Percentiles rank a stretch among this genome's conserved stretches.
phyloP scores from a whole-genome alignment of 345 rosid genomes.

The Microthlaspi erraticum region DNA sequence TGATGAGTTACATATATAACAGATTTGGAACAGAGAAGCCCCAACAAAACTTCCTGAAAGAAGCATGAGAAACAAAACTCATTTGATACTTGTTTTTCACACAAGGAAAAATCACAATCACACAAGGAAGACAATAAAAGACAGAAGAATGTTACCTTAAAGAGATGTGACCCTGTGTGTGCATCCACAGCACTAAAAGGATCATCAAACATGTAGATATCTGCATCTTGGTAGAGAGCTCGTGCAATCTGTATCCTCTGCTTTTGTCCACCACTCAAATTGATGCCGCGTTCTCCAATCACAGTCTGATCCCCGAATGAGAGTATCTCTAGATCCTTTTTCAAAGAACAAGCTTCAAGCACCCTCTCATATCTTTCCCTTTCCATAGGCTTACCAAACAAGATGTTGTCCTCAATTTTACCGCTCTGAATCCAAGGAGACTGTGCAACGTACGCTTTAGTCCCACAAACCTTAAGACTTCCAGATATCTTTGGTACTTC shows the following conservation, averaged over 20 bases:
- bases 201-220: constrained; percentile 85
- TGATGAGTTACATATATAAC: constrained; percentile 87
- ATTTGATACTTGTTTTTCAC: neutral
- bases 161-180: constrained; percentile 83
- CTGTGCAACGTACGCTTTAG: constrained; percentile 79
- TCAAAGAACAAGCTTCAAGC: constrained; percentile 75
- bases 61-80: constrained; percentile 21
- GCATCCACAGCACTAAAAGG: constrained; percentile 96
- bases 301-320: constrained; percentile 80
- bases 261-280: constrained; percentile 84
- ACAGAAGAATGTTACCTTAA: constrained; percentile 56
- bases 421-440: constrained; percentile 94
- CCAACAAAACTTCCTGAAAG: constrained; percentile 67
- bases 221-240: constrained; percentile 84
- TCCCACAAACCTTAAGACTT: constrained; percentile 61
- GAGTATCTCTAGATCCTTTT: constrained; percentile 72
- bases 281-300: constrained; percentile 90
- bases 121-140: too few relatives aligned
- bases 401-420: constrained; percentile 77
- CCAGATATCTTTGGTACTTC: constrained; percentile 76
- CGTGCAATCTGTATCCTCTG: constrained; percentile 86
- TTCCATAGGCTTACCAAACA: constrained; percentile 80
- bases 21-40: constrained; percentile 57
- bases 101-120: neutral
- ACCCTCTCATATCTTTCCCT: constrained; percentile 60